Evolutionary conservation across 2,329 filamentous ascomycete species (phyloP).

Genomic region (Colletotrichum lini): DNA sequence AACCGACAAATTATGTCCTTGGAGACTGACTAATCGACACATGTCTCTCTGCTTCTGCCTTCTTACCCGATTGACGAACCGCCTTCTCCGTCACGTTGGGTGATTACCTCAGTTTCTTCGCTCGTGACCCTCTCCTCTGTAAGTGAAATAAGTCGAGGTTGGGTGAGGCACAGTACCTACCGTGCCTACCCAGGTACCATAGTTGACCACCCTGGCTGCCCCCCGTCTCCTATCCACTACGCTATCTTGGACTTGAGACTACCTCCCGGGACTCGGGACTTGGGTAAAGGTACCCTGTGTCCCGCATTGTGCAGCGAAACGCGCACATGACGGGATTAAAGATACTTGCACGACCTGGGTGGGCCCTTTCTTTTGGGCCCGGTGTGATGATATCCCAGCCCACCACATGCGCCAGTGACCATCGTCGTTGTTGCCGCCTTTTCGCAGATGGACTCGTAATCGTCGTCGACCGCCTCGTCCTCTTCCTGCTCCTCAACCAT

Average conservation of each 20-base stretch:
- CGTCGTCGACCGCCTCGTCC: not conserved
- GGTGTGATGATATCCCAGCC: slow-evolving; percentile 5
- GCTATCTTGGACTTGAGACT: not conserved
- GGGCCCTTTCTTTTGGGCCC: not conserved
- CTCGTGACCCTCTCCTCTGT: not conserved
- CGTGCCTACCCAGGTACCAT: not conserved
- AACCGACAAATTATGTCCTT: too few relatives aligned
- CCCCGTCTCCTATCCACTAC: not conserved
- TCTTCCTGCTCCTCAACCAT: not conserved
- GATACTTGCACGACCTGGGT: not conserved
- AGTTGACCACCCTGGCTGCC: not conserved
- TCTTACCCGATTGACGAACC: not conserved
- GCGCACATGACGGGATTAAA: not conserved
- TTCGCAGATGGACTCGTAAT: not conserved
- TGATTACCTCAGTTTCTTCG: not conserved
- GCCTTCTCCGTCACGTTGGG: not conserved
- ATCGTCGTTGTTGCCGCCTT: slow-evolving; percentile 7
- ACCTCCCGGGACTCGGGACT: not conserved
- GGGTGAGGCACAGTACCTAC: not conserved
- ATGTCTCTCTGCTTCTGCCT: too few relatives aligned
- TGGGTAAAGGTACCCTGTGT: not conserved
- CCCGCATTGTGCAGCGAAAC: not conserved
- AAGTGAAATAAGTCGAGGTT: not conserved
- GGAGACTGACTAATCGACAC: too few relatives aligned
- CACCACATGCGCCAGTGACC: slow-evolving; percentile 17